Evolutionary conservation across 805 yeast species (phyloP), one percentile per base, ranked within the genome.

Genomic region (Isabelozyma heimii): DNA sequence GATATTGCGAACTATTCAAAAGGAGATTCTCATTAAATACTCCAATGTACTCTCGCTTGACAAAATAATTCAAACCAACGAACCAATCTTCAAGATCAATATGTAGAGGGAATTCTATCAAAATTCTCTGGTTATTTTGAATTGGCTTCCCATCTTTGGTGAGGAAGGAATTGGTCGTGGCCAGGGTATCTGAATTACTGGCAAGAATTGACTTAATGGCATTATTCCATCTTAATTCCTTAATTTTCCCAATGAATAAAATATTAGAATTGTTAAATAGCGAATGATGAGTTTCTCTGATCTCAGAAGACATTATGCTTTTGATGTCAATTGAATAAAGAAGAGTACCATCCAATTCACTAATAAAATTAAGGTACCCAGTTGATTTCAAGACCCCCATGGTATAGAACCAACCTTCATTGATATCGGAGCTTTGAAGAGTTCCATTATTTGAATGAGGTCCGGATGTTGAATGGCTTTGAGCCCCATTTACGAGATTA

Each of bases 81-180:
- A 79, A 73, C 91, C 94, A 87, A 60, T 85, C 91, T 58, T 86
- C 91, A 40, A 86, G 70, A 62, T 86, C 91, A 17, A 83, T 81
- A 55, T 81, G 81, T 39, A 83, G 67, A 2, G 89, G 87, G 52
- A 87, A 87, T 53, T 80, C 82, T 44, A 87, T 68, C 17, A 85
- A 65, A 3, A 84, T 70, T 44, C 85, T 57, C 48, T 65, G 67
- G 52, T 65, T 59, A 35, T 66, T 70, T 16, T 67, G 53, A 10
- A 71, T 56, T 28, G 52, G 49, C 45, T 66, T 66, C 38, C 70
- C 72, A 16, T 73, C 79, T 44, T 64, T 61, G 9, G 57, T 47
- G 40, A 73, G 57, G 42, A 73, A 67, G 8, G 66, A 52, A 28
- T 45, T 47, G 9, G 52, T 38, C 9, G 55, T 42, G 15, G 44